Base-by-base conservation (phyloP, 2,329 filamentous ascomycete species). In the Magnaporthiopsis incrustans region DNA sequence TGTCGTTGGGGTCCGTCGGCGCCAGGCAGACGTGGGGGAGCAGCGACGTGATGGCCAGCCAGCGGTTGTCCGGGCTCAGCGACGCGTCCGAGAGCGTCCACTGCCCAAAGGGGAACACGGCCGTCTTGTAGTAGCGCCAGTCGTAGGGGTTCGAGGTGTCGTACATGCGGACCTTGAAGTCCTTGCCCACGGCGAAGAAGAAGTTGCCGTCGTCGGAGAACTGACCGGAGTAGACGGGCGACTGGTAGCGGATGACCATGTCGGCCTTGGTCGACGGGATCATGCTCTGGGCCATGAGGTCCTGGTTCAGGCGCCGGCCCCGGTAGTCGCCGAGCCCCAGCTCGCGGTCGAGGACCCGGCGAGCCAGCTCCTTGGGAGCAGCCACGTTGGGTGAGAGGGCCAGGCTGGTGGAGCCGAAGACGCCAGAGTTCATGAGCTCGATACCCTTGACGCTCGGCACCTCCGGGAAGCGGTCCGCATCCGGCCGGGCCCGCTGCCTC, bases 161-260 rank as follows among this genome's bases (percentile, higher is more conserved):
- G 76, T 98, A 99, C 91, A 99, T 93, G 63, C 93, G 89, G 12
- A 99, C 92, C 69, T 87, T 89, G 78, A 97, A 97, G 75, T 98
- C 93, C 75, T 97, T 92, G 12, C 89, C 90, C 71, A 90, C 95
- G 7, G 89, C 88, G 73, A 94, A 98, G 79, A 97, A 98, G 79
- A 98, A 98, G 75, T 97, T 96, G 32, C 95, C 95, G 70, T 99
- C 95, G 68, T 96, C 91, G 0, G 92, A 97, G 74, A 98, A 99
- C 73, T 98, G 94, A 1, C 95, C 95, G 3, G 92, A 97, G 72
- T 98, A 98, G 63, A 95, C 93, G 57, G 91, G 87, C 6, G 89
- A 84, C 64, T 93, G 86, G 73, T 93, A 96, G 71, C 96, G 90
- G 67, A 98, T 89, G 66, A 97, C 90, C 71, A 90, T 90, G 72